A percentile compares a stretch with the other conserved stretches of the same genome.
These are phyloP conservation scores for Hypoxylon fragiforme DNA, from an alignment of 495 filamentous ascomycete genomes.

Conservation along the genomic window DNA sequence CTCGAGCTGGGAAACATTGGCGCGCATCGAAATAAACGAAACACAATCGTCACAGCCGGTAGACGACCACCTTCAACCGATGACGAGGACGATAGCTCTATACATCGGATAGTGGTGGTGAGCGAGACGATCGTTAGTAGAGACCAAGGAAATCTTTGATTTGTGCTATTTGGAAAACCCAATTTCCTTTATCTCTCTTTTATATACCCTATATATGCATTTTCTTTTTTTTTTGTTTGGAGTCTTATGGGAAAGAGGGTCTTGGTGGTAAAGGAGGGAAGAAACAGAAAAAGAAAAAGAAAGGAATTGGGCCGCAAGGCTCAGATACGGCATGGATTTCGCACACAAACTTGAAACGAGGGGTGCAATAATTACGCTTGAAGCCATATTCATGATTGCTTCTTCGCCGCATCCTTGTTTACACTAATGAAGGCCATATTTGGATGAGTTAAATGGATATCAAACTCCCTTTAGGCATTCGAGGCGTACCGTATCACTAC, in stretches of 20 bases:
- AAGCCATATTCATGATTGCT: neutral
- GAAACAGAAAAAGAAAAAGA: constrained; percentile 13
- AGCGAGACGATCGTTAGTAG: constrained; percentile 27
- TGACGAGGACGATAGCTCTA: constrained; percentile 19
- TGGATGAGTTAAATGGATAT: neutral
- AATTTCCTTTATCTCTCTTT: neutral
- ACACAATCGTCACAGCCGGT: constrained; percentile 23
- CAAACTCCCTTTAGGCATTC: neutral
- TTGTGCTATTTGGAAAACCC: neutral
- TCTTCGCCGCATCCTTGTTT: neutral
- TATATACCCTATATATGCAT: neutral
- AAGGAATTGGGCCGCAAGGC: constrained; percentile 10
- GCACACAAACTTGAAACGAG: constrained; percentile 1
- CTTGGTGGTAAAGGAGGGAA: no score
- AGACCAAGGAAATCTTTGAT: constrained; percentile 26
- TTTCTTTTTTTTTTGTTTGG: no score
- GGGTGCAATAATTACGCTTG: neutral
- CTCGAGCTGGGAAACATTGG: constrained; percentile 31
- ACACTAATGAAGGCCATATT: neutral
- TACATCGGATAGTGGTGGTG: constrained; percentile 27
- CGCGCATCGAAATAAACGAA: constrained; percentile 22
- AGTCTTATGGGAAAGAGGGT: no score
- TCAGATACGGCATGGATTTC: neutral
- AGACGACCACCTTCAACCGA: constrained; percentile 14
- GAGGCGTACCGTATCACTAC: no score